Base-by-base conservation (phyloP, 164 flowering plant species). In the Paratinospora sagittata region DNA sequence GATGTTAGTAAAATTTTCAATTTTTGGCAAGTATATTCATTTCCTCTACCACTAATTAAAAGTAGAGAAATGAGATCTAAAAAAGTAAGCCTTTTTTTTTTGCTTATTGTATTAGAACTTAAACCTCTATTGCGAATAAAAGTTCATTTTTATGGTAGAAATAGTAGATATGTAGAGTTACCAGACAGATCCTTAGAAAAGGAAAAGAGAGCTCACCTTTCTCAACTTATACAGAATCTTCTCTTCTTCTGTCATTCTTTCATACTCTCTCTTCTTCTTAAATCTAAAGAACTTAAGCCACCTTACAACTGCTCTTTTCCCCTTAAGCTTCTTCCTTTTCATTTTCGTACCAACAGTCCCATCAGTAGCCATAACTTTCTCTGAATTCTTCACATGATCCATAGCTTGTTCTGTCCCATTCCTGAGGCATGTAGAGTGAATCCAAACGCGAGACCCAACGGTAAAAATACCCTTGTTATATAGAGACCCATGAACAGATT, bases 251-350 rank as follows among this genome's bases (percentile, higher is more conserved):
- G 97, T 93, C 98, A 96, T 93, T 77, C 97, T 88, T 76, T 88
- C 84, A 71, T 73, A 86, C 57, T 90, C 97, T 76, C 88, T 96
- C 82, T 90, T 96, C 87, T 96, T 96, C 87, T 90, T 88, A 71
- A 74, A 93, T 78, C 98, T 81, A 78, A 96, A 93, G 75, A 81
- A 81, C 90, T 93, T 96, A 14, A 96, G 80, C 98, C 99, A 96
- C 82, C 82, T 84, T 30, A 93, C 94, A 63, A 93, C 92, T 14
- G 97, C 98, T 81, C 97, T 82, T 83, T 90, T 96, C 17, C 99
- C 98, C 80, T 96, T 96, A 67, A 87, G 76, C 72, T 89, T 96
- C 63, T 86, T 87, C 86, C 90, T 86, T 80, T 91, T 91, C 74
- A 78, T 63, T 77, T 79, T 82, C n/a, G 55, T 77, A 33, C 58